phyloP scores from a whole-genome alignment of 2,329 filamentous ascomycete genomes.

The Penicillium sp. region DNA sequence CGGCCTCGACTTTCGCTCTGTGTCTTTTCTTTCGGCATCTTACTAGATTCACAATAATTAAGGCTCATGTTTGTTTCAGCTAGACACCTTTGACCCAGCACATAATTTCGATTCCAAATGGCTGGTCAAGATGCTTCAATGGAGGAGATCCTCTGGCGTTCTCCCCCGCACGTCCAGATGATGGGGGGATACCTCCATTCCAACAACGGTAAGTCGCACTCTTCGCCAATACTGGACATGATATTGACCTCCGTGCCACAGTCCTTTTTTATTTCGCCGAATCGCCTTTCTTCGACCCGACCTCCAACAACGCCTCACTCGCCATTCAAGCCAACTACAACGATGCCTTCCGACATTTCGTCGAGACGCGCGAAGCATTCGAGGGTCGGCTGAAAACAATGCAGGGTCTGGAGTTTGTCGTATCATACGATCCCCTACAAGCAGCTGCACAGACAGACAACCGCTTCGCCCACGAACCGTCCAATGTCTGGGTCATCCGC shows the following conservation, averaged over 20 bases:
- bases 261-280: constrained; percentile 61
- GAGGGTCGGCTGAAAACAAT: constrained; percentile 54
- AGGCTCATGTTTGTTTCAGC: not conserved
- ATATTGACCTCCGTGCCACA: constrained; percentile 21
- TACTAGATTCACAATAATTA: not conserved
- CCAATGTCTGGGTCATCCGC: constrained; percentile 58
- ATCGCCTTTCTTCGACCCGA: constrained; percentile 61
- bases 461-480: constrained; percentile 44
- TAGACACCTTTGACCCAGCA: not conserved
- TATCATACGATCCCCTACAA: constrained; percentile 55
- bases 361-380: constrained; percentile 55
- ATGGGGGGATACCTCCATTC: constrained; percentile 47
- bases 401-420: constrained; percentile 58
- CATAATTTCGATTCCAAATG: constrained; percentile 24
- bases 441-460: constrained; percentile 42
- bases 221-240: not conserved
- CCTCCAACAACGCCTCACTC: constrained; percentile 58
- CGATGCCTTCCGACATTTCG: constrained; percentile 47
- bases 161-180: constrained; percentile 45
- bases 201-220: constrained; percentile 40
- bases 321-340: constrained; percentile 51
- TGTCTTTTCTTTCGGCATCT: not conserved
- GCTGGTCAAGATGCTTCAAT: constrained; percentile 37
- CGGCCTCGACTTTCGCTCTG: constrained; percentile 4
- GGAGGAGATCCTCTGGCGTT: constrained; percentile 47